Conservation (phyloP, 164 flowering plant genomes). For the Chloranthus sessilifolius region DNA sequence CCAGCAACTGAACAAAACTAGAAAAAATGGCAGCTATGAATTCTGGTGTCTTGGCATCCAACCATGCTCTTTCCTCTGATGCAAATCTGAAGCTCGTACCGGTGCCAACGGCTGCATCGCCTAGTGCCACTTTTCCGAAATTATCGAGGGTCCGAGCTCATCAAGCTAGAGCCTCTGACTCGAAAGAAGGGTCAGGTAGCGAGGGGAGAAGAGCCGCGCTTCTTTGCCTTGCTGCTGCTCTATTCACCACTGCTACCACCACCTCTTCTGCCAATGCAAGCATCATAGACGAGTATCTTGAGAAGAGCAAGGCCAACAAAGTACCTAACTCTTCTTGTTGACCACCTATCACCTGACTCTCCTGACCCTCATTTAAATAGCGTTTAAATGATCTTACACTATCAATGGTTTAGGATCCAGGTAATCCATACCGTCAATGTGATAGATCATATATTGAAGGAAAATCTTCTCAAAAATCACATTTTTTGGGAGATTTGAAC, state of each 20-base stretch:
- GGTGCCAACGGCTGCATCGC: no score
- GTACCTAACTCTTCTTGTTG: no score
- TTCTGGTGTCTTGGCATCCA: constrained; percentile 72
- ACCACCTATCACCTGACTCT: no score
- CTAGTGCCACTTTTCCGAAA: no score
- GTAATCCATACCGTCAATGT: no score
- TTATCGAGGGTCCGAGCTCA: constrained; percentile 46
- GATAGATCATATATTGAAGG: no score
- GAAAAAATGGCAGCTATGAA: constrained; percentile 88
- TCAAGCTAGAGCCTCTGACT: constrained; percentile 31
- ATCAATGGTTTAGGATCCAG: no score
- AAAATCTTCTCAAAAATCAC: no score
- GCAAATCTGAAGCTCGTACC: constrained; percentile 41
- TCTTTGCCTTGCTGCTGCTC: constrained; percentile 49
- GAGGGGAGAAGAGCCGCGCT: constrained; percentile 73
- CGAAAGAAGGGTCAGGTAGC: constrained; percentile 6
- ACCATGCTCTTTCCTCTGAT: constrained; percentile 43
- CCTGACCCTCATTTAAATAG: no score
- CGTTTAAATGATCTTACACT: no score
- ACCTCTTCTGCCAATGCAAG: constrained; percentile 67
- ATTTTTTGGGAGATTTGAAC: no score
- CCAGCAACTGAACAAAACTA: no score
- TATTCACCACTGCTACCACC: constrained; percentile 45
- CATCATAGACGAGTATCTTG: constrained; percentile 72
- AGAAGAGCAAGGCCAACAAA: constrained; percentile 88